phyloP scores from a whole-genome alignment of 2,329 filamentous ascomycete genomes.

The Trichoderma hamatum region DNA sequence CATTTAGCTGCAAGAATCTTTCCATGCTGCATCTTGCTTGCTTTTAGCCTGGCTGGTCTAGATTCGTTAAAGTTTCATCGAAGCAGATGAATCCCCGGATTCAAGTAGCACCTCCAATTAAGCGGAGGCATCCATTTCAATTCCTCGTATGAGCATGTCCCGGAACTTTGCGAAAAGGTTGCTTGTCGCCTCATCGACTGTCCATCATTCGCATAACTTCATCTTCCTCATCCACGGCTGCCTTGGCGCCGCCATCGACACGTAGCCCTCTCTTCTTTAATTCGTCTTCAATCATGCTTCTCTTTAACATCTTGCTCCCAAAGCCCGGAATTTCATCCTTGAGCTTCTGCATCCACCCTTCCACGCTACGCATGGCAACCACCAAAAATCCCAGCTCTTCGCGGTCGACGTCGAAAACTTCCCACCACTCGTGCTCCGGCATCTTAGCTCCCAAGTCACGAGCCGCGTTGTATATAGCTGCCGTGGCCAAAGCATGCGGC shows the following conservation, averaged over 20 bases:
- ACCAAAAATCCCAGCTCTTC: slow-evolving; percentile 94
- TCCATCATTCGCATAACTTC: slow-evolving; percentile 49
- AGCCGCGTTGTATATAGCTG: slow-evolving; percentile 88
- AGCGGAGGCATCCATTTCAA: background rate
- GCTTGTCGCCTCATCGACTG: slow-evolving; percentile 31
- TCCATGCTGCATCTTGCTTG: background rate
- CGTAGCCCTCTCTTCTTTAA: slow-evolving; percentile 56
- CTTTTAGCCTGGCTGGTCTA: background rate
- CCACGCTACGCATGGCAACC: slow-evolving; percentile 79
- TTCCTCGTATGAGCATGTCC: background rate
- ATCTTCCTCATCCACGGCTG: slow-evolving; percentile 45
- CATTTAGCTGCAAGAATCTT: background rate
- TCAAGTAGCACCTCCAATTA: background rate
- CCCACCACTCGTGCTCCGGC: slow-evolving; percentile 91
- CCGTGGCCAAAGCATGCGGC: slow-evolving; percentile 79
- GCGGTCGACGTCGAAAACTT: slow-evolving; percentile 93
- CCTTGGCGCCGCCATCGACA: slow-evolving; percentile 36
- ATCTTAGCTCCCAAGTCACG: slow-evolving; percentile 75
- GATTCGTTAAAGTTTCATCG: background rate
- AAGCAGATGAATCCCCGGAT: background rate
- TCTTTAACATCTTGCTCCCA: slow-evolving; percentile 57
- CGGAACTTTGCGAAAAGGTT: background rate
- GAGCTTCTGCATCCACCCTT: slow-evolving; percentile 67
- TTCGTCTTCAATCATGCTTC: slow-evolving; percentile 61
- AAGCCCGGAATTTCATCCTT: slow-evolving; percentile 57